A percentile compares a stretch with the other conserved stretches of the same genome.
Conservation (phyloP, 2,329 filamentous ascomycete genomes). For the Phaeophleospora eucalypticola region DNA sequence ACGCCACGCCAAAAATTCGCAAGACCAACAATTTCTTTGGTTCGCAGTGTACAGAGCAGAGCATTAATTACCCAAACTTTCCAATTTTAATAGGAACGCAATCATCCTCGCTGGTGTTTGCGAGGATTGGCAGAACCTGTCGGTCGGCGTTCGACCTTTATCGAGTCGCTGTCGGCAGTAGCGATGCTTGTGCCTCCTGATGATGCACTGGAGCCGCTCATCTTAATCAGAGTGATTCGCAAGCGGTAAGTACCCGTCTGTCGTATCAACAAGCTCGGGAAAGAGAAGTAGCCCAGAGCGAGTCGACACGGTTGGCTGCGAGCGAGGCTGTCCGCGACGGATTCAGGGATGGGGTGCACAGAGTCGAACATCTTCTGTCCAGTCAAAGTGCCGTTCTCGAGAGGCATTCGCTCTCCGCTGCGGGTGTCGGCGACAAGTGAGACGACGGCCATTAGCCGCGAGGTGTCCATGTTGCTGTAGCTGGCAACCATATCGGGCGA, state of each 20-base stretch:
- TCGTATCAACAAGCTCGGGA: conserved; percentile 30
- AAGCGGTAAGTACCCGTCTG: conserved; percentile 30
- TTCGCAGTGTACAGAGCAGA: conserved; percentile 6
- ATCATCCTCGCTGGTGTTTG: conserved; percentile 15
- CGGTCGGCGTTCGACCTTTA: conserved; percentile 28
- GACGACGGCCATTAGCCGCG: conserved; percentile 27
- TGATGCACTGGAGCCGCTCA: conserved; percentile 20
- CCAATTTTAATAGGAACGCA: too few relatives aligned
- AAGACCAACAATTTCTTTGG: background rate
- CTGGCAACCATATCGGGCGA: conserved; percentile 20
- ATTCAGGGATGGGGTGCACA: conserved; percentile 27
- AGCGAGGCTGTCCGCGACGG: conserved; percentile 24
- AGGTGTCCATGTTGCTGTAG: conserved; percentile 26
- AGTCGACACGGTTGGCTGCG: conserved; percentile 27
- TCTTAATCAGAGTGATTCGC: conserved; percentile 29
- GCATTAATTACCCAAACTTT: too few relatives aligned
- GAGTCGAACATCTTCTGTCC: conserved; percentile 34
- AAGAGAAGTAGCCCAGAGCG: conserved; percentile 30
- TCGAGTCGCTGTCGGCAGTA: conserved; percentile 29
- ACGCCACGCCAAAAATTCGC: conserved; percentile 12
- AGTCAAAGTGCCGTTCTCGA: conserved; percentile 28
- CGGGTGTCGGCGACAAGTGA: conserved; percentile 28
- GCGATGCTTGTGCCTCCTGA: conserved; percentile 21
- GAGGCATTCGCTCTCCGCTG: conserved; percentile 26
- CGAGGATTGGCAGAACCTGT: conserved; percentile 8